Conservation (phyloP, 2,329 filamentous ascomycete genomes). For the Colletotrichum lupini region DNA sequence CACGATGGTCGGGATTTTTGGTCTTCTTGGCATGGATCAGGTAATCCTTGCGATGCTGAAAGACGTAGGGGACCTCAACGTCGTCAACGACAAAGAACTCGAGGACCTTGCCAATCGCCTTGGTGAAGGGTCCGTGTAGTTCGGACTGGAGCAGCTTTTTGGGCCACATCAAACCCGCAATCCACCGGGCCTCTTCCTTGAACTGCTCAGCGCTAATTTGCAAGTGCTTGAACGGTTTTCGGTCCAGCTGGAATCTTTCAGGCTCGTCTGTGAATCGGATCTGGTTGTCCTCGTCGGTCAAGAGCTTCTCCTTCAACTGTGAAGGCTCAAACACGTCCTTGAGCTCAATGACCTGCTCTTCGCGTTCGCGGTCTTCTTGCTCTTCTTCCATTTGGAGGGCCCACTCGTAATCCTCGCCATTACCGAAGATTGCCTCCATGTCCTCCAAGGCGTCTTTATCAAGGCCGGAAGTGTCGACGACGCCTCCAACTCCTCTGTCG, state of each 20-base stretch:
- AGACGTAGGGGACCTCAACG: slow-evolving; percentile 96
- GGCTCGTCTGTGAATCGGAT: slow-evolving; percentile 92
- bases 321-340: slow-evolving; percentile 99
- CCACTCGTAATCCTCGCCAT: slow-evolving; percentile 96
- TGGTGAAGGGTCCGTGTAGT: slow-evolving; percentile 84
- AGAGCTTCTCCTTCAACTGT: slow-evolving; percentile 90
- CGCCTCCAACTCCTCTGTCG: slow-evolving; percentile 74
- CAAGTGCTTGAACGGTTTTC: slow-evolving; percentile 87
- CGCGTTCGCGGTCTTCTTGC: slow-evolving; percentile 80
- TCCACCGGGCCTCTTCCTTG: slow-evolving; percentile 91
- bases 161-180: slow-evolving; percentile 88
- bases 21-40: slow-evolving; percentile 88
- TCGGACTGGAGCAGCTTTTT: slow-evolving; percentile 82
- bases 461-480: slow-evolving; percentile 84
- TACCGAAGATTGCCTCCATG: slow-evolving; percentile 90
- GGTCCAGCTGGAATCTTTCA: slow-evolving; percentile 92
- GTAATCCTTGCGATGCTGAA: slow-evolving; percentile 98
- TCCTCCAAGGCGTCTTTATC: slow-evolving; percentile 95
- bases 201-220: slow-evolving; percentile 86
- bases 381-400: slow-evolving; percentile 90
- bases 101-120: slow-evolving; percentile 89
- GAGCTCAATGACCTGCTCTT: slow-evolving; percentile 87
- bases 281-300: slow-evolving; percentile 94
- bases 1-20: slow-evolving; percentile 66
- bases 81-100: slow-evolving; percentile 96